phyloP scores from a whole-genome alignment of 768 basidiomycete species.

The Galerina marginata region DNA sequence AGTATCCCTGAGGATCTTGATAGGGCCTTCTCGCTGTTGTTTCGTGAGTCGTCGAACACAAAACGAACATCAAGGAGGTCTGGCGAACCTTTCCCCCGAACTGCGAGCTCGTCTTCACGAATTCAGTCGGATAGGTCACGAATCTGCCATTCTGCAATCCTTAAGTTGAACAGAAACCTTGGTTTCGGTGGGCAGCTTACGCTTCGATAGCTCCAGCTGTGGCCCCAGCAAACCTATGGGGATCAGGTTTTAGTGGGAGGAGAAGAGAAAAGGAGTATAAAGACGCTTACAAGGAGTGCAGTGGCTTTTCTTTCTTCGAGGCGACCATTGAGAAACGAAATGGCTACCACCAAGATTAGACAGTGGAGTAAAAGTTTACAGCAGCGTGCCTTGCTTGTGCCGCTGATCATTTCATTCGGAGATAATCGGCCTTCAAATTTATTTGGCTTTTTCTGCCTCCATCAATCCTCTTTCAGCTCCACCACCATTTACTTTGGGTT shows the following conservation, averaged over 20 bases:
- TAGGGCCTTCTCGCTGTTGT: conserved; percentile 62
- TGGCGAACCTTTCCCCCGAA: conserved; percentile 75
- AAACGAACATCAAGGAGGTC: neutral
- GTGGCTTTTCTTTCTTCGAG: conserved; percentile 76
- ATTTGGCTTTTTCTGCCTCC: no score
- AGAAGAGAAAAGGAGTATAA: neutral
- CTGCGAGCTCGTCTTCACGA: conserved; percentile 92
- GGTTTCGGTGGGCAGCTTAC: conserved; percentile 48
- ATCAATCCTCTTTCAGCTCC: no score
- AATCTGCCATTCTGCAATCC: conserved; percentile 58
- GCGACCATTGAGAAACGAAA: conserved; percentile 37
- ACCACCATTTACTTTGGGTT: no score
- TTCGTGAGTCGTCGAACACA: neutral
- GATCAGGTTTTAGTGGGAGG: neutral
- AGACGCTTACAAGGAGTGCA: conserved; percentile 46
- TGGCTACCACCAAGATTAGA: no score
- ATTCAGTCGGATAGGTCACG: conserved; percentile 89
- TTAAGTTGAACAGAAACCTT: conserved; percentile 31
- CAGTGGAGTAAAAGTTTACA: no score
- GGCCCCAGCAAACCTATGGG: conserved; percentile 74
- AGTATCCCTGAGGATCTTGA: conserved; percentile 78
- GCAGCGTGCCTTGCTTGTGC: no score
- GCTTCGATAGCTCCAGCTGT: conserved; percentile 94
- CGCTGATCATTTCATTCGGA: no score
- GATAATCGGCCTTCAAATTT: no score